phyloP scores from a whole-genome alignment of 257 asterid genomes.

The Primulina huaijiensis region DNA sequence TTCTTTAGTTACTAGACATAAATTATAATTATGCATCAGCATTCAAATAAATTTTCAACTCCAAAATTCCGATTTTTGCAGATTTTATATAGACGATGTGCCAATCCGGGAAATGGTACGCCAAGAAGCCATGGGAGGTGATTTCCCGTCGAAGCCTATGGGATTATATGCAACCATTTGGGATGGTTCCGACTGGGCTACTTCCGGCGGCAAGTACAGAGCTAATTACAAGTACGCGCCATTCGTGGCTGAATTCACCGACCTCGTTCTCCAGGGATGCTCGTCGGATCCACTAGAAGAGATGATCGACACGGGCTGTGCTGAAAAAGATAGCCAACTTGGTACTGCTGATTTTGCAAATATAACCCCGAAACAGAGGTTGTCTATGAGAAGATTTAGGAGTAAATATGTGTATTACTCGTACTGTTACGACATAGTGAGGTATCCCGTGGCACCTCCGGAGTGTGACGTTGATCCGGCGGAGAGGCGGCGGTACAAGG shows the following conservation, averaged over 20 bases:
- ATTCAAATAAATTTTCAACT: too few relatives aligned
- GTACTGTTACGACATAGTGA: constrained; percentile 60
- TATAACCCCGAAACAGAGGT: constrained; percentile 45
- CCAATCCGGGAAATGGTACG: constrained; percentile 70
- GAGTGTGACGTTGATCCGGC: constrained; percentile 70
- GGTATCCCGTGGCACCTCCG: constrained; percentile 58
- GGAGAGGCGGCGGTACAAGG: constrained; percentile 46
- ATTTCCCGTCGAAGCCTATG: constrained; percentile 93
- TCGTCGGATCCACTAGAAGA: constrained; percentile 58
- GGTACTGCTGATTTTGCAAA: constrained; percentile 36
- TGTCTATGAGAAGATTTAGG: constrained; percentile 59
- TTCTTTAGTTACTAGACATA: not conserved
- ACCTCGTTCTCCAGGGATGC: constrained; percentile 78
- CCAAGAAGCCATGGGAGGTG: constrained; percentile 73
- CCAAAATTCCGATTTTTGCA: constrained; percentile 17
- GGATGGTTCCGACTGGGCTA: constrained; percentile 99
- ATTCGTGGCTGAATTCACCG: constrained; percentile 73
- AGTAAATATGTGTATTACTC: constrained; percentile 72
- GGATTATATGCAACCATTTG: constrained; percentile 85
- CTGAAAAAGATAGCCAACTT: constrained; percentile 32
- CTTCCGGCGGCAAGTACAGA: constrained; percentile 80
- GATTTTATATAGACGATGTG: constrained; percentile 79
- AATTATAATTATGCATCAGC: too few relatives aligned
- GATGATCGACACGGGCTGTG: constrained; percentile 38
- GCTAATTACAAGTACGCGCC: constrained; percentile 87